Evolutionary conservation across 1,284 basidiomycete genomes (phyloP).

Genomic region (Cutaneotrichosporon sp.): DNA sequence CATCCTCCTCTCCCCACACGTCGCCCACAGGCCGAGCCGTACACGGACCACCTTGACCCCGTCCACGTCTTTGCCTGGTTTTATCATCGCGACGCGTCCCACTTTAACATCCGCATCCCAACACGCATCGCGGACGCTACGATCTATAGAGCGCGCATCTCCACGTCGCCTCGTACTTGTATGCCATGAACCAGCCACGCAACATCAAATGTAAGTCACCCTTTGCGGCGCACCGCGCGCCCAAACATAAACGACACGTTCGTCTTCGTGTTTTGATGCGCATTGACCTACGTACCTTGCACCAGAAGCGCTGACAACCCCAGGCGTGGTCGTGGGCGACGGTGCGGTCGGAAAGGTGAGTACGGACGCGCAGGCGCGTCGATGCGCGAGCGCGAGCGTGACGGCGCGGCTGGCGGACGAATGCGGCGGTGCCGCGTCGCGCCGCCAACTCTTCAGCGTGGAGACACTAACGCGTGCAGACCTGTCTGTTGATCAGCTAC

Average conservation of each 20-base stretch:
- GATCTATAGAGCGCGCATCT: too few species aligned
- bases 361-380: conserved; percentile 6
- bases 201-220: conserved; percentile 28
- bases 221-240: too few species aligned
- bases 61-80: too few species aligned
- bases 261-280: not conserved
- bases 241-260: not conserved
- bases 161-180: too few species aligned
- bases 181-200: too few species aligned
- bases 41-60: too few species aligned
- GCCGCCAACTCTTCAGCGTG: not conserved
- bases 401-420: not conserved
- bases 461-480: conserved; percentile 54
- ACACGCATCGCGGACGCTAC: too few species aligned
- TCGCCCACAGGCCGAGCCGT: too few species aligned
- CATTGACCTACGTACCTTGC: too few species aligned
- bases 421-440: not conserved
- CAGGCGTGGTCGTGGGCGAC: conserved; percentile 89
- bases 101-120: too few species aligned
- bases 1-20: too few species aligned
- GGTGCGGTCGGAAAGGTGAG: conserved; percentile 97
- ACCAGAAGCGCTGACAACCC: not conserved
- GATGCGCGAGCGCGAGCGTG: not conserved
- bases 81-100: too few species aligned
- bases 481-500: conserved; percentile 93